Conservation (phyloP, 768 basidiomycete genomes). For the Mycena galericulata region DNA sequence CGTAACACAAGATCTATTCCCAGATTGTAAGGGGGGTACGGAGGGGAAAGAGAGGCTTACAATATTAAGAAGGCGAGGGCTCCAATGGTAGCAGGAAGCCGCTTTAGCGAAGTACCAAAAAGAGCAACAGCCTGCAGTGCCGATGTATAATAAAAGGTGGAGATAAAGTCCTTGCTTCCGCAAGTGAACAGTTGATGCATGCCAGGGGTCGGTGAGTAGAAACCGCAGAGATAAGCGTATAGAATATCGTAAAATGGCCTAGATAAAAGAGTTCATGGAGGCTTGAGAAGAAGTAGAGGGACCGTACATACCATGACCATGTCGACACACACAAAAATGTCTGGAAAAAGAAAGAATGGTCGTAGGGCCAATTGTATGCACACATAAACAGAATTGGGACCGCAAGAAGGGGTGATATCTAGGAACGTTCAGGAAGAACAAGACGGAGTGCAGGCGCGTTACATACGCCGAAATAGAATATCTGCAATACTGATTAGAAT, state of each 20-base stretch:
- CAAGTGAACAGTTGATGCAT: constrained; percentile 50
- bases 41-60: constrained; percentile 38
- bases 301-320: constrained; percentile 59
- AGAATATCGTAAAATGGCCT: constrained; percentile 47
- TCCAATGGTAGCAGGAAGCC: constrained; percentile 56
- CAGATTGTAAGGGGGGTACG: neutral
- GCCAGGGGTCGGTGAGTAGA: constrained; percentile 42
- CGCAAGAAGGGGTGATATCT: constrained; percentile 61
- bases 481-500: constrained; percentile 34
- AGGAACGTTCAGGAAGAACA: constrained; percentile 2
- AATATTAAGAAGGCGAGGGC: constrained; percentile 50
- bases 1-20: constrained; percentile 20
- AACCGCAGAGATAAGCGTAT: constrained; percentile 42
- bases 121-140: constrained; percentile 44
- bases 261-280: constrained; percentile 3
- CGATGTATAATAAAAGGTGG: constrained; percentile 51
- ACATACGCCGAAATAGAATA: constrained; percentile 56
- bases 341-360: constrained; percentile 61
- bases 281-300: neutral
- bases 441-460: neutral
- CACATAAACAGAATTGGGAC: constrained; percentile 63
- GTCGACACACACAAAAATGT: constrained; percentile 55
- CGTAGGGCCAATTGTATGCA: constrained; percentile 63
- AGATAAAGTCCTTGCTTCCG: constrained; percentile 57
- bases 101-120: constrained; percentile 47